Evolutionary conservation across 2,329 filamentous ascomycete species (phyloP), one percentile per base, ranked within the genome.

Genomic region (Paracamarosporium sp.): DNA sequence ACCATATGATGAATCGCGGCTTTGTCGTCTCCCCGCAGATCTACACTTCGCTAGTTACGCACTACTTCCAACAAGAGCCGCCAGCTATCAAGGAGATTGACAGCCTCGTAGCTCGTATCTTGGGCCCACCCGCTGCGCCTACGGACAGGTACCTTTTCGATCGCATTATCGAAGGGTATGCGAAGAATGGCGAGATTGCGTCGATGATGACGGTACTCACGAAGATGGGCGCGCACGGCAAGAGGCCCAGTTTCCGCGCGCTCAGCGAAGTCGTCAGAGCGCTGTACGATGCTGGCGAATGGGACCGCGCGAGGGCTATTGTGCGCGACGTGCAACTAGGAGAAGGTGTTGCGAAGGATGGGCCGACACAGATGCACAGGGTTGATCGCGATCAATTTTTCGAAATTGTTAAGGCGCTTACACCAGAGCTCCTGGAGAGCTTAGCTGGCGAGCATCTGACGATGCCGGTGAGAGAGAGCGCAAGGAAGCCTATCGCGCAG

Each of bases 11-110:
- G 50, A 64, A 68, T 5, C 77, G 80, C 24, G 82, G 83, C 20
- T 68, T 89, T 41, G 71, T 81, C 46, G 81, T 86, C 2, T 85
- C 85, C 4, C 76, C 86, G 1, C 84, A 92, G 65, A 90, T 92
- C 68, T 90, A 90, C 78, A 93, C 90, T 24, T 90, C 89, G 67
- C 83, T 95, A 20, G 79, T 90, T 44, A 85, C 88, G 44, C 82
- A 90, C 70, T 89, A 88, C 70, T 89, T 93, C 70, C 68, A 80
- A 8, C 82, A 81, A 50, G 60, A 77, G 1, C 85, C 86, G 2
- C 86, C 88, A 0, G 82, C 90, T 63, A 77, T 90, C 28, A 74
- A 77, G 1, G 84, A 85, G 13, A 82, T 91, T n/a, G 82, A 86
- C 35, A 71, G 74, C 0, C 78, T 93, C 3, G 85, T 92, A 63